Percentiles rank a stretch among this genome's conserved stretches.
Evolutionary conservation across 768 basidiomycete genomes (phyloP).

Genomic region (Lactifluus echinatus): DNA sequence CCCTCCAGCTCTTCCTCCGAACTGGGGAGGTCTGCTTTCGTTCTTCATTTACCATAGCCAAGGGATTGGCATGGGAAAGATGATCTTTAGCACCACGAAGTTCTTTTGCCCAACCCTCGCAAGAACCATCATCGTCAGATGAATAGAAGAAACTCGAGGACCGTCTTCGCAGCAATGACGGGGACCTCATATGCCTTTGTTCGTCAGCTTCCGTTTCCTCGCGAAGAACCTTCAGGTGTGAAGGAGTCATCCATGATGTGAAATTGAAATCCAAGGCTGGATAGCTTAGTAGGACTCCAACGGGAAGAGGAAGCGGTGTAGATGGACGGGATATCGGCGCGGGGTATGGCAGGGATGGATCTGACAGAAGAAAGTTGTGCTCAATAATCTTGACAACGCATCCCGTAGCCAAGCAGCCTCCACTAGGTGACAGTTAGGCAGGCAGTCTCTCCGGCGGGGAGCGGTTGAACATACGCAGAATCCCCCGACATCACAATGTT

Average conservation of each 20-base stretch:
- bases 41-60: slow-evolving; percentile 79
- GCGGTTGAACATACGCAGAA: slow-evolving; percentile 71
- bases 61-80: slow-evolving; percentile 77
- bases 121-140: slow-evolving; percentile 56
- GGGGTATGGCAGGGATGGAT: slow-evolving; percentile 12
- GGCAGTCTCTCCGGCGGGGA: slow-evolving; percentile 4
- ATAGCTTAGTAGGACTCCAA: slow-evolving; percentile 83
- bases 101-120: slow-evolving; percentile 20
- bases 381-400: slow-evolving; percentile 84
- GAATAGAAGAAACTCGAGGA: slow-evolving; percentile 75
- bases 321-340: slow-evolving; percentile 20
- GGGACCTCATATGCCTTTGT: slow-evolving; percentile 15
- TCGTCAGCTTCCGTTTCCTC: slow-evolving; percentile 41
- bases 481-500: slow-evolving; percentile 82
- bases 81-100: slow-evolving; percentile 45
- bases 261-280: slow-evolving; percentile 96
- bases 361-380: slow-evolving; percentile 30
- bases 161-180: slow-evolving; percentile 32
- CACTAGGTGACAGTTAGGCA: slow-evolving; percentile 39
- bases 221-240: slow-evolving; percentile 73
- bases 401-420: slow-evolving; percentile 79
- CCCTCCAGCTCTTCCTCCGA: slow-evolving; percentile 28
- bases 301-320: slow-evolving; percentile 56
- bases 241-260: slow-evolving; percentile 91
- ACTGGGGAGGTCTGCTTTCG: slow-evolving; percentile 21